Evolutionary conservation across 2,329 filamentous ascomycete species (phyloP), one percentile per base, ranked within the genome.

Genomic region (Alternaria sp.): DNA sequence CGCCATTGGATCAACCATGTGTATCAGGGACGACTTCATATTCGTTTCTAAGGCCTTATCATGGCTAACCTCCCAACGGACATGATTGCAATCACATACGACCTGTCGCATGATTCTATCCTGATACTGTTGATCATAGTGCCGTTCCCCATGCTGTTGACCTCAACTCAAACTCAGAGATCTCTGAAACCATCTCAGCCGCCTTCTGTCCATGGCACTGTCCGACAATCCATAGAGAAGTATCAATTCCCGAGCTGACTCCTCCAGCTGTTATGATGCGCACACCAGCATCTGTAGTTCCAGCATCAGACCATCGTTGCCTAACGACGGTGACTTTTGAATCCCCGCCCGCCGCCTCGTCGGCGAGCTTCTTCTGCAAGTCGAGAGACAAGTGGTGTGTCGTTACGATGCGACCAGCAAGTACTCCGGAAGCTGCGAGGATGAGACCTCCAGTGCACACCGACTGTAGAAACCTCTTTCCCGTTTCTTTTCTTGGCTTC

Each of bases 381-480:
- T 75, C 71, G 3, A 72, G 71, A 9, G 54, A 62, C n/a, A 73
- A 34, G 54, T 81, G 80, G 67, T 82, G 80, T 20, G 80, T 82
- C 1, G 80, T 81, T 2, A 72, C 72, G 5, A 69, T 76, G 49
- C 77, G 69, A 11, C 73, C 74, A 3, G 68, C 66, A 12, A 82
- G 53, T 5, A 81, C 61, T 2, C 79, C 78, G 3, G 79, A 69
- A 3, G 77, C 78, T 16, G 75, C 80, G 1, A 82, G 64, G 0
- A 82, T 54, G 3, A 81, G 59, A 0, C 77, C 68, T 1, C 80
- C 80, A 1, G 79, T 80, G 64, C 80, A 82, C 5, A 82, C 74
- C 5, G 78, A 80, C 46, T 81, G 74, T 11, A 82, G 22, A 14
- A 80, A 62, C 0, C 80, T 64, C 5, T 68, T 66, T 5, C 64